Conservation (phyloP, 495 filamentous ascomycete genomes). For the Talaromyces trachyspermus region DNA sequence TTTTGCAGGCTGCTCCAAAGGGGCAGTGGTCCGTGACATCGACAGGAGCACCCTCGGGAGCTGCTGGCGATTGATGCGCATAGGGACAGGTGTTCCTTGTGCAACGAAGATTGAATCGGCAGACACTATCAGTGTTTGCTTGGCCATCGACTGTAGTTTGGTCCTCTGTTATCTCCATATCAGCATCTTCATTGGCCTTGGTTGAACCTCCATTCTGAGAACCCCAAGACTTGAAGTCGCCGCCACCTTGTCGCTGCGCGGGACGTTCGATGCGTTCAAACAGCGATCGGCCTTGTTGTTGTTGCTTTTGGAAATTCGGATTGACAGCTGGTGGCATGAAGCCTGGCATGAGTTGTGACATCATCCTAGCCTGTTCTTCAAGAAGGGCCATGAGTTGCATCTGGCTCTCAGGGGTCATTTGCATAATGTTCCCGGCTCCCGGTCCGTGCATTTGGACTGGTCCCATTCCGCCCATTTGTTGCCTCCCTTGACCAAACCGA, state of each 20-base stretch:
- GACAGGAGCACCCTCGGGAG: constrained; percentile 69
- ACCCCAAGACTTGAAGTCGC: constrained; percentile 26
- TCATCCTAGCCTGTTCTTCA: constrained; percentile 83
- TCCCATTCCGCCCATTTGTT: constrained; percentile 42
- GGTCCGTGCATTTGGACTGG: constrained; percentile 38
- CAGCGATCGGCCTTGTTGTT: constrained; percentile 56
- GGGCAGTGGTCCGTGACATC: constrained; percentile 76
- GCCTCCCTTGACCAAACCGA: constrained; percentile 30
- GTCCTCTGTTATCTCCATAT: constrained; percentile 32
- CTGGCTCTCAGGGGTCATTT: constrained; percentile 60
- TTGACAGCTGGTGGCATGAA: constrained; percentile 44
- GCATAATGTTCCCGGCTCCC: constrained; percentile 33
- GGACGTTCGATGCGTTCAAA: constrained; percentile 68
- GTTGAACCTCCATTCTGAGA: constrained; percentile 16
- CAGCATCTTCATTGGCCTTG: constrained; percentile 19
- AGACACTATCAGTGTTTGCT: constrained; percentile 45
- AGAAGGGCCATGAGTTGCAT: constrained; percentile 77
- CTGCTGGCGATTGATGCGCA: constrained; percentile 89
- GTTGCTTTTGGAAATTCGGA: constrained; percentile 44
- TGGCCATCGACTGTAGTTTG: constrained; percentile 36
- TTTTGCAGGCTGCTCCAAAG: constrained; percentile 88
- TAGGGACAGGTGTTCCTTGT: constrained; percentile 84
- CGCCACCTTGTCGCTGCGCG: constrained; percentile 32
- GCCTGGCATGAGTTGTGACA: constrained; percentile 57
- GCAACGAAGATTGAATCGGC: constrained; percentile 83